Percentiles rank a stretch among this genome's conserved stretches.
Evolutionary conservation across 805 yeast species (phyloP).

Genomic region (Teunomyces lycoperdinae): DNA sequence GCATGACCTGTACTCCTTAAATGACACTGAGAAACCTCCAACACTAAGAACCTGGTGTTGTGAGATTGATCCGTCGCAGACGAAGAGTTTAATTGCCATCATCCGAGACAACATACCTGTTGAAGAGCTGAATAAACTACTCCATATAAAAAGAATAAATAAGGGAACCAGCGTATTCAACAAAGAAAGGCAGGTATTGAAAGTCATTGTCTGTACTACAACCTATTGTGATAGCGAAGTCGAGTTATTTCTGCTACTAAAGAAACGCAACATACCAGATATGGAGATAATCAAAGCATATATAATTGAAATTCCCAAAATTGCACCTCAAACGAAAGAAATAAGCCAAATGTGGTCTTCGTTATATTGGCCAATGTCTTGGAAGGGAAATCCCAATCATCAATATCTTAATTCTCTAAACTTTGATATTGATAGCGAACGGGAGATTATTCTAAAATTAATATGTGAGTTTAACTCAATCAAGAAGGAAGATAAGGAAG

Average conservation of each 20-base stretch:
- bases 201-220: conserved; percentile 48
- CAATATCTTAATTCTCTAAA: conserved; percentile 59
- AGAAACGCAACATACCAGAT: background rate
- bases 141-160: conserved; percentile 56
- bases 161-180: background rate
- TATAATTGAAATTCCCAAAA: background rate
- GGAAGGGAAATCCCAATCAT: conserved; percentile 89
- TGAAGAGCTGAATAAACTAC: conserved; percentile 22
- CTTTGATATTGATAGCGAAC: conserved; percentile 47
- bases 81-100: conserved; percentile 24
- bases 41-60: conserved; percentile 48
- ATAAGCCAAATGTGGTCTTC: conserved; percentile 62
- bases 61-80: conserved; percentile 37
- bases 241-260: conserved; percentile 12
- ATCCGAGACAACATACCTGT: conserved; percentile 26
- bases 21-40: conserved; percentile 18
- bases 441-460: conserved; percentile 18
- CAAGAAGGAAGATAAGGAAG: conserved; percentile 6
- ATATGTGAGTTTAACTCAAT: conserved; percentile 6
- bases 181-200: conserved; percentile 15
- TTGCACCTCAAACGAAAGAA: conserved; percentile 69
- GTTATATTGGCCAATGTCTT: conserved; percentile 79
- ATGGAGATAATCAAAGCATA: background rate
- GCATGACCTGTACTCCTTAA: background rate
- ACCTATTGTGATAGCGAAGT: conserved; percentile 23